Base-by-base conservation (phyloP, 495 filamentous ascomycete genomes). In the Xylaria longipes region DNA sequence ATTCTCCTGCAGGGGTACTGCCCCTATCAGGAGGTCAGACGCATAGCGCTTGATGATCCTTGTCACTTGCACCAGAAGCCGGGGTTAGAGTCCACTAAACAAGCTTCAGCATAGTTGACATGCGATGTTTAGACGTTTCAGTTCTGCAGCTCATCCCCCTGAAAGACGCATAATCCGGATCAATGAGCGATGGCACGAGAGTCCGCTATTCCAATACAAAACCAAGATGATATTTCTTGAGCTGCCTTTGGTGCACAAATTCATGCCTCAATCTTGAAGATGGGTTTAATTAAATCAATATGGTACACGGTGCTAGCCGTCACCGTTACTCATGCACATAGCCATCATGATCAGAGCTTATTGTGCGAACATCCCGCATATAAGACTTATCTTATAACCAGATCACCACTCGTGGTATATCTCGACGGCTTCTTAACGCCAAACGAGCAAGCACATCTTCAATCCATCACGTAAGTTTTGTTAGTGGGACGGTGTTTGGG, bases 361-460 rank as follows among this genome's bases (percentile, higher is more conserved):
- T 74, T 45, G 25, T 83, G 82, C 76, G 45, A 76, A 65, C 80
- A 83, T 58, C 81, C 84, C 29, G 78, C 79, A 25, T 88, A 88
- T 76, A 80, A 83, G 43, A 81, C 84, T 14, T 82, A 85, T 68
- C 75, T 89, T 67, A 82, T 89, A 65, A 87, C 86, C 31, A 82
- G 85, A 71, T 82, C 81, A 9, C 88, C 88, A 0, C 78, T 89
- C 5, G 82, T 90, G 5, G 84, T 90, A 67, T 89, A 89, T 76
- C 83, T 89, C 72, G 80, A 78, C 46, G 75, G 84, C 72, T 87
- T 87, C 72, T 63, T 87, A 48, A 85, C 83, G 3, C 39, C 76
- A 15, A 67, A 76, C 27, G 85, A 87, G 68, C 80, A 79, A 43
- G 70, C 67, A 2, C 82, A 87, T 54, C 75, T 87, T 0, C 79